phyloP scores from a whole-genome alignment of 768 basidiomycete genomes.

The Rhodotorula graminis region DNA sequence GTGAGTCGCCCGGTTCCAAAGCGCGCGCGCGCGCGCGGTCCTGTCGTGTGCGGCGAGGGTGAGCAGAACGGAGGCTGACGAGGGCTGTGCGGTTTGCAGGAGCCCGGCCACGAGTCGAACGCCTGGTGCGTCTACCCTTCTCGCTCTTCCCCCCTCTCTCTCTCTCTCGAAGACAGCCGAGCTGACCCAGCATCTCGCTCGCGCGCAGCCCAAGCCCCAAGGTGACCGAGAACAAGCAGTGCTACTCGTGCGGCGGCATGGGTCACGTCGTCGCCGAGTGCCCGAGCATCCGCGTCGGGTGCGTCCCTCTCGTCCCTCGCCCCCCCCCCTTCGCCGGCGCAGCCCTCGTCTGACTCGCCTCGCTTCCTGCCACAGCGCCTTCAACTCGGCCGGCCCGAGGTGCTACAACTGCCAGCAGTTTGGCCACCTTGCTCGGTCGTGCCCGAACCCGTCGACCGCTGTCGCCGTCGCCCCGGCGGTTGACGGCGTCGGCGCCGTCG shows the following conservation, averaged over 20 bases:
- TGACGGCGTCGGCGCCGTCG: slow-evolving; percentile 4
- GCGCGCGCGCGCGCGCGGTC: too few relatives aligned
- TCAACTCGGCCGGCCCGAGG: slow-evolving; percentile 17
- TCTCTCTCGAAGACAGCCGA: too few relatives aligned
- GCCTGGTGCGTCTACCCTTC: slow-evolving; percentile 19
- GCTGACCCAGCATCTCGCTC: background rate
- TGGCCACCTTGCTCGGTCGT: slow-evolving; percentile 37
- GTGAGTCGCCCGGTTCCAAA: slow-evolving; percentile 2
- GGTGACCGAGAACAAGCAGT: slow-evolving; percentile 32
- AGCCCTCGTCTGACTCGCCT: background rate
- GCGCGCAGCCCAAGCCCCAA: slow-evolving; percentile 25
- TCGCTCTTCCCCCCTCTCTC: too few relatives aligned
- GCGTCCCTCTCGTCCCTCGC: background rate
- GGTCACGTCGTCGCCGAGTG: slow-evolving; percentile 28
- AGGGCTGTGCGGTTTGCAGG: slow-evolving; percentile 3
- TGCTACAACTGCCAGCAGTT: slow-evolving; percentile 31
- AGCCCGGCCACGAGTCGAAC: slow-evolving; percentile 37
- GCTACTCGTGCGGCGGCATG: slow-evolving; percentile 36
- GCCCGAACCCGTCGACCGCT: slow-evolving; percentile 14
- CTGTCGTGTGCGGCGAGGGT: too few relatives aligned
- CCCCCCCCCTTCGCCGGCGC: background rate
- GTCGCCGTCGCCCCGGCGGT: background rate
- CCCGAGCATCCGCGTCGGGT: slow-evolving; percentile 14
- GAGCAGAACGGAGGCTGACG: background rate
- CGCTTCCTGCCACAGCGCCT: background rate